Conservation (phyloP, 139 green algal genomes). For the Picochlorum costavermella region DNA sequence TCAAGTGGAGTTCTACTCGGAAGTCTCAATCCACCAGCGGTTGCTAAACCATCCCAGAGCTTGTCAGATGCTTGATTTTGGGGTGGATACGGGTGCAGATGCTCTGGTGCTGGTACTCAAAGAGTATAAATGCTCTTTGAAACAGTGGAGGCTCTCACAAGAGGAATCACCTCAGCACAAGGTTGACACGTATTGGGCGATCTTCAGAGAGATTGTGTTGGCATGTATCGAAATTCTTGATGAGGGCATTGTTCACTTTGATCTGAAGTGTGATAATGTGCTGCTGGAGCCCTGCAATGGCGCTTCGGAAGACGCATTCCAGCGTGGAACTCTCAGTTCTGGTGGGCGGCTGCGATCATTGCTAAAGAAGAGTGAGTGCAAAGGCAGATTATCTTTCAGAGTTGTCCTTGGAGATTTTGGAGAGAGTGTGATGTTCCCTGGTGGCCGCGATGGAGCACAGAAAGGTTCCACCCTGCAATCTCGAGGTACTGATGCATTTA, state of each 20-base stretch:
- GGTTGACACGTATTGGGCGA: conserved; percentile 40
- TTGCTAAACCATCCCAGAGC: conserved; percentile 26
- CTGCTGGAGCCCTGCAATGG: conserved; percentile 53
- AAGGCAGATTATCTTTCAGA: conserved; percentile 33
- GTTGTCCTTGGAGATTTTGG: conserved; percentile 73
- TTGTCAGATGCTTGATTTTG: conserved; percentile 60
- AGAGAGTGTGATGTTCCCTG: conserved; percentile 40
- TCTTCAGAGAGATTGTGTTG: conserved; percentile 47
- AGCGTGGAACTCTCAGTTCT: conserved; percentile 13
- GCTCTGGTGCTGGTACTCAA: conserved; percentile 59
- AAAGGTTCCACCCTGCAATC: conserved; percentile 19
- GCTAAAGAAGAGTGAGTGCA: not conserved
- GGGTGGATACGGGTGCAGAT: conserved; percentile 37
- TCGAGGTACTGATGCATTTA: conserved; percentile 72
- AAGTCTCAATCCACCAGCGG: conserved; percentile 59
- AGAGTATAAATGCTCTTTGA: conserved; percentile 55
- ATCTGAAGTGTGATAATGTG: conserved; percentile 83
- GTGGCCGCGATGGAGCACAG: not conserved
- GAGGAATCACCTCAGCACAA: conserved; percentile 3
- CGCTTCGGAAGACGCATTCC: conserved; percentile 51
- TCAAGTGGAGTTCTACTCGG: conserved; percentile 56
- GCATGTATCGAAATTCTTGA: conserved; percentile 35
- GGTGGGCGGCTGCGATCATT: not conserved
- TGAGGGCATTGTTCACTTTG: conserved; percentile 67
- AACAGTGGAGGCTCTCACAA: conserved; percentile 45